phyloP scores from a whole-genome alignment of 345 rosid species.

The Pistacia atlantica region DNA sequence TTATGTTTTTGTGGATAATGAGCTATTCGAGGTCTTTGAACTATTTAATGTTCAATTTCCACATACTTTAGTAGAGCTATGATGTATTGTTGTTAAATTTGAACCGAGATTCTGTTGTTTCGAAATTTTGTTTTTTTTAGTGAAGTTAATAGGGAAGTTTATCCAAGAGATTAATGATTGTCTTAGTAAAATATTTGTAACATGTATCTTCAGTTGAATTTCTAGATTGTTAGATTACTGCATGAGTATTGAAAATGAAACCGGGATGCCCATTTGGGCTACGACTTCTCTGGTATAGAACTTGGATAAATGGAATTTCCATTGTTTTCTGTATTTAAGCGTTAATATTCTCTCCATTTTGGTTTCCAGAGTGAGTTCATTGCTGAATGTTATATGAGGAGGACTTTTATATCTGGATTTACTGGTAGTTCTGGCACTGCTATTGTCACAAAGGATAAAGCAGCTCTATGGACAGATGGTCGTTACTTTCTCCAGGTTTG shows the following conservation, averaged over 20 bases:
- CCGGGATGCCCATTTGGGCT: neutral
- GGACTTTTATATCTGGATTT: slow-evolving; percentile 83
- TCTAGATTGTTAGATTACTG: neutral
- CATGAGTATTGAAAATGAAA: neutral
- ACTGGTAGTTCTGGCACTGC: slow-evolving; percentile 96
- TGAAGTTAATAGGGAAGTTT: too few species aligned
- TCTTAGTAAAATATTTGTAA: too few species aligned
- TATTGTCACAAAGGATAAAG: slow-evolving; percentile 85
- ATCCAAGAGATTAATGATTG: neutral
- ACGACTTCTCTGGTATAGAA: neutral
- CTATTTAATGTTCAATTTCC: neutral
- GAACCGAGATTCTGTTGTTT: neutral
- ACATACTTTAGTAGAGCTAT: neutral
- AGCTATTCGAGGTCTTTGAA: neutral
- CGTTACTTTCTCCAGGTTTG: slow-evolving; percentile 97
- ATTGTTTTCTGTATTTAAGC: neutral
- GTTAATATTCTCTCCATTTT: slow-evolving; percentile 14
- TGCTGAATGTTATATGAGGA: slow-evolving; percentile 89
- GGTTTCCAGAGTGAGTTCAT: slow-evolving; percentile 85
- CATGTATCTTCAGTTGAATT: neutral
- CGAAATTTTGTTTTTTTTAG: neutral
- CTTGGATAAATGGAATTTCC: neutral
- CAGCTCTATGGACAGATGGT: slow-evolving; percentile 97
- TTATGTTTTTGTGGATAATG: neutral
- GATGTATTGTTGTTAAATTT: neutral